These are phyloP conservation scores for Candida nonsorbophila DNA, from an alignment of 805 yeast species.

Conservation along the genomic window DNA sequence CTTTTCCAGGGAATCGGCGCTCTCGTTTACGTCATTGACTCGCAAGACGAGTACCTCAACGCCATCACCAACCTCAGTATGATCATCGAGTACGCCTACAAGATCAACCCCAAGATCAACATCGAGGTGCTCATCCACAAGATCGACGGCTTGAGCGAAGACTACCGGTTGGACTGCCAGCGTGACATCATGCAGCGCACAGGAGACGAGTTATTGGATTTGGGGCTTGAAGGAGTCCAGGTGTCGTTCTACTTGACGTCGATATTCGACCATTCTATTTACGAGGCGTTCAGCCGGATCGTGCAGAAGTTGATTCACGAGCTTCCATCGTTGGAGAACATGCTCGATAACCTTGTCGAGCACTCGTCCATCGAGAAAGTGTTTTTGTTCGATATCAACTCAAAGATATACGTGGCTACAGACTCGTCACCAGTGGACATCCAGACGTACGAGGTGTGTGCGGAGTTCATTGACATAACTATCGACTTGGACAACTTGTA, in stretches of 20 bases:
- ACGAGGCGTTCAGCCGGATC: constrained; percentile 91
- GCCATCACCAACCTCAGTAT: constrained; percentile 85
- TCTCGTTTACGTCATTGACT: constrained; percentile 87
- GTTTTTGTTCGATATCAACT: constrained; percentile 83
- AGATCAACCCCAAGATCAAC: constrained; percentile 77
- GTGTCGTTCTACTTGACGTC: constrained; percentile 88
- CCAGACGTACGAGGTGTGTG: constrained; percentile 93
- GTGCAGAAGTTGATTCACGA: constrained; percentile 90
- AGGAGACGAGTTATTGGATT: constrained; percentile 85
- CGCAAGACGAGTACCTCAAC: constrained; percentile 90
- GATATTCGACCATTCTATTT: constrained; percentile 91
- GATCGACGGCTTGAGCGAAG: constrained; percentile 92
- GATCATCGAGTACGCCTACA: constrained; percentile 82
- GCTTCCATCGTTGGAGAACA: constrained; percentile 78
- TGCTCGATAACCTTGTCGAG: constrained; percentile 83
- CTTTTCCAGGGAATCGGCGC: constrained; percentile 83
- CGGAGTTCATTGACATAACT: constrained; percentile 93
- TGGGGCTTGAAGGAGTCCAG: constrained; percentile 87
- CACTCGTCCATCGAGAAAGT: constrained; percentile 91
- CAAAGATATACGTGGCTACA: constrained; percentile 92
- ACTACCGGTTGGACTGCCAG: constrained; percentile 89
- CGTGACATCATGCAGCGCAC: constrained; percentile 95
- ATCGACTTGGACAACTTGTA: constrained; percentile 79
- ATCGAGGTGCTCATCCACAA: constrained; percentile 93
- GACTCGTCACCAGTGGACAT: constrained; percentile 95